Evolutionary conservation across 2,329 filamentous ascomycete species (phyloP).

Genomic region (Paraconiothyrium brasiliense): DNA sequence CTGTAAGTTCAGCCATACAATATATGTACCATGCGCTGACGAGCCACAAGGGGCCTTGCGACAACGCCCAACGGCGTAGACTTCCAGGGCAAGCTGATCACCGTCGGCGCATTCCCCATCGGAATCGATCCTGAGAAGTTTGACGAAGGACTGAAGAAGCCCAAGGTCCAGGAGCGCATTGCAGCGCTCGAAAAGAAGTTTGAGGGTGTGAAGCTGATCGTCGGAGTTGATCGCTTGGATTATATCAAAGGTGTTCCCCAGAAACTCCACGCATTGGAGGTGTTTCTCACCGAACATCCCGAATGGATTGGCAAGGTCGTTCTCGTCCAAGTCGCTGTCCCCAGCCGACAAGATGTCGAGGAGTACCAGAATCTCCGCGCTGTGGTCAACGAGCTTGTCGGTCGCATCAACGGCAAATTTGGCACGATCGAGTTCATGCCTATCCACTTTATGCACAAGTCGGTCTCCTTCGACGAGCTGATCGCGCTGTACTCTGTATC

Average conservation of each 20-base stretch:
- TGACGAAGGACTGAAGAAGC: constrained; percentile 83
- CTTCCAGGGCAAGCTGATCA: constrained; percentile 86
- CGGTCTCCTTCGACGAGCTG: constrained; percentile 91
- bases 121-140: constrained; percentile 99
- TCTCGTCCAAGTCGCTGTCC: constrained; percentile 93
- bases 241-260: constrained; percentile 99
- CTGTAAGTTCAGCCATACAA: constrained; percentile 64
- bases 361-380: constrained; percentile 97
- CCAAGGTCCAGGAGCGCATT: constrained; percentile 88
- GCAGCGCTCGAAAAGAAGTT: constrained; percentile 87
- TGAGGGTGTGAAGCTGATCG: constrained; percentile 93
- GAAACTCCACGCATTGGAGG: constrained; percentile 94
- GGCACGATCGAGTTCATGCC: constrained; percentile 98
- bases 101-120: constrained; percentile 95
- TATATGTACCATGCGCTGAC: constrained; percentile 20
- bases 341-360: constrained; percentile 93
- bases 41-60: constrained; percentile 63
- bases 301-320: constrained; percentile 99
- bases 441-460: constrained; percentile 98
- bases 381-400: constrained; percentile 95
- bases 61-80: constrained; percentile 95
- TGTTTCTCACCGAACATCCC: constrained; percentile 95
- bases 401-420: constrained; percentile 95
- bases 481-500: constrained; percentile 92
- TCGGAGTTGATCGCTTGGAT: constrained; percentile 94